A percentile compares a stretch with the other conserved stretches of the same genome.
Conservation (phyloP, 2,329 filamentous ascomycete genomes). For the Claviceps spartinae region DNA sequence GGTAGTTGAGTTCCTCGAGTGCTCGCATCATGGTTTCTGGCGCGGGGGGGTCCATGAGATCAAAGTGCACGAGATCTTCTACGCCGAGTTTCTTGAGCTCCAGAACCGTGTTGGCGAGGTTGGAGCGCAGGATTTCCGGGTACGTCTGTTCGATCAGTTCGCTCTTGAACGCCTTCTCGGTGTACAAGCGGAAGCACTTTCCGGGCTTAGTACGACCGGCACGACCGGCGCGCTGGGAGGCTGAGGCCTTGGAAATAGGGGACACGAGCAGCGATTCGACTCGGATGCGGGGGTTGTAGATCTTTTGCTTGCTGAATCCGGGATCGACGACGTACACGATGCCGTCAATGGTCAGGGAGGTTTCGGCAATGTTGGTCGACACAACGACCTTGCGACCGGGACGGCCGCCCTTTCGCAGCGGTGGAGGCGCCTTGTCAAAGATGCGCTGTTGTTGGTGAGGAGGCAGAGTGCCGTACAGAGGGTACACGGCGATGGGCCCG, state of each 20-base stretch:
- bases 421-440: conserved; percentile 73
- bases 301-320: conserved; percentile 98
- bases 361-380: conserved; percentile 96
- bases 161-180: conserved; percentile 90
- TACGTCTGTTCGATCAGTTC: conserved; percentile 96
- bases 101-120: conserved; percentile 85
- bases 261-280: conserved; percentile 96
- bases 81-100: conserved; percentile 96
- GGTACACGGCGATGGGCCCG: conserved; percentile 80
- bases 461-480: conserved; percentile 85
- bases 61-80: conserved; percentile 92
- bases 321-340: conserved; percentile 99
- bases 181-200: conserved; percentile 96
- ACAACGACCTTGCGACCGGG: conserved; percentile 91
- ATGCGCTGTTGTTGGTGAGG: conserved; percentile 90
- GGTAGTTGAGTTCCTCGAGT: conserved; percentile 91
- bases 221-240: conserved; percentile 95
- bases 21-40: conserved; percentile 98
- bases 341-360: conserved; percentile 91
- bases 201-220: conserved; percentile 95
- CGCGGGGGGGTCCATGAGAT: conserved; percentile 95
- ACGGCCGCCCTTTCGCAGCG: conserved; percentile 59
- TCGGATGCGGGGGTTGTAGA: conserved; percentile 92
- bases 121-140: conserved; percentile 88
- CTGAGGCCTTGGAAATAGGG: conserved; percentile 93